Evolutionary conservation across 108 stramenopile genomes (phyloP).

Genomic region (Nitzschia sp.): DNA sequence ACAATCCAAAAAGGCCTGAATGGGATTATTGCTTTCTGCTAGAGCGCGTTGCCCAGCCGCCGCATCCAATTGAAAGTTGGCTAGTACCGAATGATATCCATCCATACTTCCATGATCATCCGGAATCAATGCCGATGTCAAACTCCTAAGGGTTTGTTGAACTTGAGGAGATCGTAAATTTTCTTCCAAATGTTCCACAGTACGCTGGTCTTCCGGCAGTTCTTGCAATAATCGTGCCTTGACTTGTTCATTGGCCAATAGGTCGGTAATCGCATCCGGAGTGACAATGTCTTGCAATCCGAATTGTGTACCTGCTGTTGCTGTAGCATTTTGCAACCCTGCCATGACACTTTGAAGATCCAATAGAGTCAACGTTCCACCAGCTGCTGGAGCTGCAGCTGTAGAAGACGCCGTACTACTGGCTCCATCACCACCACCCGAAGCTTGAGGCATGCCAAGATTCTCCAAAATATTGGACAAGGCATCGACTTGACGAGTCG

Average conservation of each 20-base stretch:
- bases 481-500: slow-evolving; percentile 75
- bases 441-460: slow-evolving; percentile 77
- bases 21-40: slow-evolving; percentile 48
- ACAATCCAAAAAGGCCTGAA: slow-evolving; percentile 80
- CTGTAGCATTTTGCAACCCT: slow-evolving; percentile 38
- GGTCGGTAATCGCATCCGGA: slow-evolving; percentile 39
- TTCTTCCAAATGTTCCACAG: slow-evolving; percentile 57
- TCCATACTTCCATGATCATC: slow-evolving; percentile 58
- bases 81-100: slow-evolving; percentile 73
- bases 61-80: slow-evolving; percentile 79
- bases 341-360: slow-evolving; percentile 85
- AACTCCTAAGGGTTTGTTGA: slow-evolving; percentile 65
- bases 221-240: slow-evolving; percentile 57
- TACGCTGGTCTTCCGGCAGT: slow-evolving; percentile 74
- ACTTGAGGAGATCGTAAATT: slow-evolving; percentile 77
- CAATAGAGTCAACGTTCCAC: slow-evolving; percentile 60
- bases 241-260: slow-evolving; percentile 55
- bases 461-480: slow-evolving; percentile 83
- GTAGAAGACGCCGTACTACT: slow-evolving; percentile 13
- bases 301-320: slow-evolving; percentile 45
- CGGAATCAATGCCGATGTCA: slow-evolving; percentile 64
- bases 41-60: slow-evolving; percentile 58
- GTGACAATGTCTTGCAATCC: slow-evolving; percentile 67
- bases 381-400: slow-evolving; percentile 24
- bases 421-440: slow-evolving; percentile 22